Percentiles rank a stretch among this genome's conserved stretches.
These are phyloP conservation scores for Solanum aculeatissimum DNA, from an alignment of 305 asterid genomes.

Conservation along the genomic window DNA sequence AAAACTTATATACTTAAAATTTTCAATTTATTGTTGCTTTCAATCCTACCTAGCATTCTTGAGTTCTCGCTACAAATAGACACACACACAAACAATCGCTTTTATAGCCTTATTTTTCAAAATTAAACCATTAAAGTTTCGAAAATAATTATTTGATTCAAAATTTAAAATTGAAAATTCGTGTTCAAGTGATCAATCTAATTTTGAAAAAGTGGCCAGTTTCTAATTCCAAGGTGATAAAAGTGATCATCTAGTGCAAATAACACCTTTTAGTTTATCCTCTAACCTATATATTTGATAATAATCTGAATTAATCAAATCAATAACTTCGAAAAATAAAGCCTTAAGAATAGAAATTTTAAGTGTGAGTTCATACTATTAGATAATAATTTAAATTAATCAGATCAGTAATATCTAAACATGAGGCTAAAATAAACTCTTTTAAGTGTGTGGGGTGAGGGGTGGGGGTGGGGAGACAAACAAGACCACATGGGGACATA, in stretches of 20 bases:
- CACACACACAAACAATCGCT: background rate
- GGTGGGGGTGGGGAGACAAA: background rate
- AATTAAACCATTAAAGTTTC: background rate
- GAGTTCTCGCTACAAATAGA: background rate
- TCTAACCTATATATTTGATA: too few species aligned
- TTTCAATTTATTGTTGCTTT: background rate
- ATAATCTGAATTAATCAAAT: too few species aligned
- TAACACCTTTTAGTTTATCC: background rate
- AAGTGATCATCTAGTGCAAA: too few species aligned
- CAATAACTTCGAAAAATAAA: too few species aligned
- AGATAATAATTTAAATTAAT: background rate
- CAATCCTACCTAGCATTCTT: too few species aligned
- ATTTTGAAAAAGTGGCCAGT: too few species aligned
- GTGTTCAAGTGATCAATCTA: too few species aligned
- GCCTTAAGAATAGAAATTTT: too few species aligned
- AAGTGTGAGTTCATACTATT: too few species aligned
- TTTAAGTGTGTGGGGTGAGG: background rate
- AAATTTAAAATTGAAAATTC: too few species aligned
- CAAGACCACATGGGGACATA: conserved; percentile 4
- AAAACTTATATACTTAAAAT: background rate
- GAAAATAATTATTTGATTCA: too few species aligned
- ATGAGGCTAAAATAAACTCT: background rate
- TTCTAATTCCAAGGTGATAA: background rate
- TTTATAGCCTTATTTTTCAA: background rate
- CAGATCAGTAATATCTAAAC: background rate